These are phyloP conservation scores for Medicago lupulina DNA, from an alignment of 306 rosid genomes.

Conservation along the genomic window DNA sequence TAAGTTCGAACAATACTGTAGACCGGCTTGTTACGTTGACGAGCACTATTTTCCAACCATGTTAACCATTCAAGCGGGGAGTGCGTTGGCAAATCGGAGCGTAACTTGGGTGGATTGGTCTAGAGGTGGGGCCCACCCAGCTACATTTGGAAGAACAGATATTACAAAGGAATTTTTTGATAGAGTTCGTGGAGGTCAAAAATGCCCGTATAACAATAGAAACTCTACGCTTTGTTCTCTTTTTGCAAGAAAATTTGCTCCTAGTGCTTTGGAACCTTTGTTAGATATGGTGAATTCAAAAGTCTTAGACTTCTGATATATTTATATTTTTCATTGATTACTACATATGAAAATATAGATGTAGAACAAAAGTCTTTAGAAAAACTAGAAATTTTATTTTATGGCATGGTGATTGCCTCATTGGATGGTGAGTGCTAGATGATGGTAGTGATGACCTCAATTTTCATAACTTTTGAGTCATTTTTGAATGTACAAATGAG, in stretches of 20 bases:
- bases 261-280: constrained; percentile 85
- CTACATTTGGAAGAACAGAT: constrained; percentile 76
- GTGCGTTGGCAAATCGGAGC: constrained; percentile 77
- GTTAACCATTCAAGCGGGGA: constrained; percentile 70
- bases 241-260: constrained; percentile 92
- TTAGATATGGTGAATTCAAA: constrained; percentile 56
- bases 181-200: constrained; percentile 47
- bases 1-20: constrained; percentile 66
- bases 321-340: constrained; percentile 15
- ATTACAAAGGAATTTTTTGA: constrained; percentile 60
- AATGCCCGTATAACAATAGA: constrained; percentile 61
- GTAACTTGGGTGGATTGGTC: constrained; percentile 99
- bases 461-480: constrained; percentile 31
- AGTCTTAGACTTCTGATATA: constrained; percentile 65
- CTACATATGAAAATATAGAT: constrained; percentile 17
- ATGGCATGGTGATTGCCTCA: constrained; percentile 27
- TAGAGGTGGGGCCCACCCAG: constrained; percentile 95
- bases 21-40: constrained; percentile 89
- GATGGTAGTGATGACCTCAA: not conserved
- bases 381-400: constrained; percentile 1
- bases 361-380: constrained; percentile 31
- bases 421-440: constrained; percentile 24
- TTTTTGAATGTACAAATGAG: constrained; percentile 54
- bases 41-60: constrained; percentile 98
- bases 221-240: constrained; percentile 69